Evolutionary conservation across 176 grass and related monocot species (phyloP), one percentile per base, ranked within the genome.

Genomic region (Areca catechu): DNA sequence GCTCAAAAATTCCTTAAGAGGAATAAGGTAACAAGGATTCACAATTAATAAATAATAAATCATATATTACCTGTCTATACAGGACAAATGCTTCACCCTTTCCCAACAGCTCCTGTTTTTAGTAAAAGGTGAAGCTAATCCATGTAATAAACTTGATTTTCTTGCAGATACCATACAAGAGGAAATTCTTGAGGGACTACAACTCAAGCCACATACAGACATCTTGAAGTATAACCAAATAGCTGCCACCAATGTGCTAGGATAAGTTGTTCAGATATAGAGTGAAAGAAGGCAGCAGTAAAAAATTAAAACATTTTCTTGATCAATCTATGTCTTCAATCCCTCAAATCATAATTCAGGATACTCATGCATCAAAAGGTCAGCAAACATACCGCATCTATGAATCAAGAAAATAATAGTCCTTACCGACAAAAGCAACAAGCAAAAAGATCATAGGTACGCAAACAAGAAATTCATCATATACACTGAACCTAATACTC

Each of bases 151-250:
- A 24, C 24, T 74, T 5, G 74, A 68, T 19, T 19, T 56, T 74
- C 68, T 84, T 24, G n/a, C 61, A 55, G 57, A 58, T 22, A 21
- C 50, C 49, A 73, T 51, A 58, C 57, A 76, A 37, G 12, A 56
- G 17, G 66, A 60, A 27, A 74, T 30, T 51, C 71, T 89, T n/a
- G 61, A 30, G 29, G 82, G 68, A 86, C 77, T 68, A 28, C 50
- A 83, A 50, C 67, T 53, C 70, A 86, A 65, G 62, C 80, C 74
- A 79, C 69, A 78, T 3, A 63, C 50, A 47, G 79, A 76, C 90
- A 95, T 95, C 14, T 73, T 77, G 58, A 71, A 5, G n/a, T 56
- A 67, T 23, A 16, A 51, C 16, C 69, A 16, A 50, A 73, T 37
- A 81, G 24, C n/a, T 61, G 50, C 50, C 7, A 58, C 5, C 21